These are phyloP conservation scores for Citrus reticulata DNA, from an alignment of 345 rosid species.

Conservation along the genomic window DNA sequence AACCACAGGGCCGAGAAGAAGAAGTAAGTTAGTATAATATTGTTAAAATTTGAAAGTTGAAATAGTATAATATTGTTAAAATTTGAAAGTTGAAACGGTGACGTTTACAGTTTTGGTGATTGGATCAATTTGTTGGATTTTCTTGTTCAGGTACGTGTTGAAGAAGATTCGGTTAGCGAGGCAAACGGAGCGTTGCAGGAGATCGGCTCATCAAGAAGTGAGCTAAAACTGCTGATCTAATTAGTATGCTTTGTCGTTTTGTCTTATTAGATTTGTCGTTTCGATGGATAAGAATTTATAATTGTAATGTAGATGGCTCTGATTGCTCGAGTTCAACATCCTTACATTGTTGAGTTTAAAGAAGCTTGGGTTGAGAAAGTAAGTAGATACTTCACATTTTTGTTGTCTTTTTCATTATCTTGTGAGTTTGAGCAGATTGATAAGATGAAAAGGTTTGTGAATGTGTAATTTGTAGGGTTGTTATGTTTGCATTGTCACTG, in stretches of 20 bases:
- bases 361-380: slow-evolving; percentile 99
- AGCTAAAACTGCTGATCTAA: neutral
- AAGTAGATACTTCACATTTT: slow-evolving; percentile 13
- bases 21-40: slow-evolving; percentile 37
- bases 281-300: slow-evolving; percentile 1
- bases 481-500: slow-evolving; percentile 97
- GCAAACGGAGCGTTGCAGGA: slow-evolving; percentile 94
- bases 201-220: slow-evolving; percentile 99
- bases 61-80: neutral
- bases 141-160: slow-evolving; percentile 67
- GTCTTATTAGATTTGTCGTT: neutral
- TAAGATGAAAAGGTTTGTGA: neutral
- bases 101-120: neutral
- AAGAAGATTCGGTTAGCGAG: slow-evolving; percentile 98
- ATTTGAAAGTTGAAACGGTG: neutral
- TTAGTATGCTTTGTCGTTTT: neutral
- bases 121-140: slow-evolving; percentile 7
- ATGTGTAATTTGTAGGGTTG: slow-evolving; percentile 64
- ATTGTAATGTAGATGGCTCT: slow-evolving; percentile 70
- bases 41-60: neutral
- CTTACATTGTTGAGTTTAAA: slow-evolving; percentile 91
- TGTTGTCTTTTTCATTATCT: neutral
- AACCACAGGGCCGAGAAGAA: slow-evolving; percentile 87
- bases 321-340: slow-evolving; percentile 88
- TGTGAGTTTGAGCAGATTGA: slow-evolving; percentile 2